Base-by-base conservation (phyloP, 2,329 filamentous ascomycete species). In the Macrophomina phaseolina region DNA sequence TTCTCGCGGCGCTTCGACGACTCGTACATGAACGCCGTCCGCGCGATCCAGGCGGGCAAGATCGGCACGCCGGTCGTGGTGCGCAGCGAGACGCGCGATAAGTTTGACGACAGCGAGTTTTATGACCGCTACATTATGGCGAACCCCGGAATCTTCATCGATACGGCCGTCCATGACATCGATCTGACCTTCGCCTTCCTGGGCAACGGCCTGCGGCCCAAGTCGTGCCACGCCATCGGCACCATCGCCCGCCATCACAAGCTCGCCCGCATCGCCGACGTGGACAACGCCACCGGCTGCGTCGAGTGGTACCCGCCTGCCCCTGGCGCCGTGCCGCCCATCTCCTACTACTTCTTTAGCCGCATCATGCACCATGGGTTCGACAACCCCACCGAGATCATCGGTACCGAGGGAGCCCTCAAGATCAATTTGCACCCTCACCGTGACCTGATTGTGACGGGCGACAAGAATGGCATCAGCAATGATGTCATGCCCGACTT, bases 1-100 rank as follows among this genome's bases (percentile, higher is more conserved):
- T 82, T 82, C 73, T 81, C 79, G 3, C 75, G 81, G 3, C 77
- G 81, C 4, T 83, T 83, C 67, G 81, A 83, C 66, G 79, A 75
- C 48, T 78, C 76, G 40, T 83, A 83, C 70, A 73, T 74, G 4
- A 76, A 80, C 60, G 76, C 76, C 2, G 72, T 72, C 4, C 67
- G 73, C n/a, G 79, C 80, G 66, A 73, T 80, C 28, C 66, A 75
- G 7, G 66, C 71, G 1, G 78, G 79, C 5, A 71, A 71, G 4
- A 81, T 82, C 34, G 81, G 81, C 3, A 64, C 71, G 3, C 80
- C 81, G 0, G 76, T 78, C 2, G 72, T 82, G 30, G 67, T 83
- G 0, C 74, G 81, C 30, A 81, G 76, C 14, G 78, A 83, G 52
- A 81, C 78, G 5, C 77, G 80, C 62, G 81, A 83, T 67, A 52